These are phyloP conservation scores for Saccharomycopsis amapae DNA, from an alignment of 805 yeast genomes.

Conservation along the genomic window DNA sequence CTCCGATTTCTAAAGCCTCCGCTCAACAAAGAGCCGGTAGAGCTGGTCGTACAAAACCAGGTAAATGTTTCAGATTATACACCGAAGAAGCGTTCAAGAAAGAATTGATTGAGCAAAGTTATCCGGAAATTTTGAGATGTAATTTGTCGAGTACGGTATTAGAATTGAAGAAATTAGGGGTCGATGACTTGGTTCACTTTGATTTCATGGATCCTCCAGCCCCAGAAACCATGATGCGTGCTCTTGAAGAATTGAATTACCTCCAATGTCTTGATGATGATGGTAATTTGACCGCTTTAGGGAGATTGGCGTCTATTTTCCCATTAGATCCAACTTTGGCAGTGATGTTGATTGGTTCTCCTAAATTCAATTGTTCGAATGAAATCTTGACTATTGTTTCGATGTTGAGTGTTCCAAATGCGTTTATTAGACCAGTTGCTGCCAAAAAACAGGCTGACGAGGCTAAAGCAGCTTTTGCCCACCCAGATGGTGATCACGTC, in stretches of 20 bases:
- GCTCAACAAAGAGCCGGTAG: constrained; percentile 99
- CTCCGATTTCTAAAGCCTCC: constrained; percentile 94
- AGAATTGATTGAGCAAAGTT: constrained; percentile 89
- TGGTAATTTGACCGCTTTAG: constrained; percentile 83
- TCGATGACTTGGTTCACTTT: constrained; percentile 93
- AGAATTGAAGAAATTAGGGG: constrained; percentile 87
- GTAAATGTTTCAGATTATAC: constrained; percentile 92
- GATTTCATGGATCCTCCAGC: constrained; percentile 99
- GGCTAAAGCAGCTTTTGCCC: constrained; percentile 79
- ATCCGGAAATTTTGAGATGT: constrained; percentile 90
- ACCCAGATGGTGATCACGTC: constrained; percentile 91
- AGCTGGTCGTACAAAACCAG: constrained; percentile 99
- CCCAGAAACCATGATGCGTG: constrained; percentile 99
- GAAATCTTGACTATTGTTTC: constrained; percentile 87
- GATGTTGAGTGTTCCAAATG: constrained; percentile 84
- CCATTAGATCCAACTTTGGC: constrained; percentile 96
- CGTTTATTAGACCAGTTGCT: constrained; percentile 87
- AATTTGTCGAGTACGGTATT: constrained; percentile 87
- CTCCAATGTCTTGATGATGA: constrained; percentile 85
- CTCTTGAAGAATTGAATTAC: constrained; percentile 89
- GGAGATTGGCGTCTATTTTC: constrained; percentile 84
- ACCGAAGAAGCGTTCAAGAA: constrained; percentile 95
- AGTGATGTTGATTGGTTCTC: constrained; percentile 82
- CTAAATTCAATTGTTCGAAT: constrained; percentile 79
- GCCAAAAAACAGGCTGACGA: constrained; percentile 90